phyloP scores from a whole-genome alignment of 345 rosid genomes.

The Linum usitatissimum region DNA sequence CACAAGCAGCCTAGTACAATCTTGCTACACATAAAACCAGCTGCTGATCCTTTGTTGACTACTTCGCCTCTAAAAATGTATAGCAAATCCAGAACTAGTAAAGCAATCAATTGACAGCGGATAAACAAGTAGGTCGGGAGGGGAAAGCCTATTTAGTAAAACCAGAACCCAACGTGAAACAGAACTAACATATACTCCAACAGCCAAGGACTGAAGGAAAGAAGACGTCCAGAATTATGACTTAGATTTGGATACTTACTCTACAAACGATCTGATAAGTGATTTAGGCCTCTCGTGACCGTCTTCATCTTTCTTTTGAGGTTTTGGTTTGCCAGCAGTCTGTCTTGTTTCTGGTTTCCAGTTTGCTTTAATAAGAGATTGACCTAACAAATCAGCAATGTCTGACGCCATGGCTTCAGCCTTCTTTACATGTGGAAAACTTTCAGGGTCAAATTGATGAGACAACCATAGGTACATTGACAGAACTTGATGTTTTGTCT shows the following conservation, averaged over 20 bases:
- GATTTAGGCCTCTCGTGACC: constrained; percentile 56
- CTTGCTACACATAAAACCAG: not conserved
- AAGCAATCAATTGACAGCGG: not conserved
- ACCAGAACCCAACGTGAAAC: not conserved
- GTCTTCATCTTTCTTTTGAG: constrained; percentile 26
- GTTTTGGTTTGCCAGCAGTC: constrained; percentile 24
- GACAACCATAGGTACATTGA: constrained; percentile 93
- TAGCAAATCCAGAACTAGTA: not conserved
- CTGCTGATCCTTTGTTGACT: not conserved
- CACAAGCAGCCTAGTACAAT: not conserved
- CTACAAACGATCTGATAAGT: constrained; percentile 28
- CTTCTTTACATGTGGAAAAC: constrained; percentile 60
- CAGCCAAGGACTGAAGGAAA: not conserved
- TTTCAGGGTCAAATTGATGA: constrained; percentile 60
- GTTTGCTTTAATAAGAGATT: constrained; percentile 53
- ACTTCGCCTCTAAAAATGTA: not conserved
- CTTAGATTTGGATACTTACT: constrained; percentile 24
- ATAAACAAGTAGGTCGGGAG: not conserved
- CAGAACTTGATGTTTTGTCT: constrained; percentile 73
- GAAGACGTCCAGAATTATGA: not conserved
- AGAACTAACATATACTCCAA: not conserved
- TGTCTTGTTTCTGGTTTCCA: constrained; percentile 77
- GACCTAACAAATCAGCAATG: constrained; percentile 72
- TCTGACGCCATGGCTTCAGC: constrained; percentile 73
- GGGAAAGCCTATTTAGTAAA: not conserved